A percentile compares a stretch with the other conserved stretches of the same genome.
phyloP scores from a whole-genome alignment of 1,284 basidiomycete species.

The Bjerkandera adusta region DNA sequence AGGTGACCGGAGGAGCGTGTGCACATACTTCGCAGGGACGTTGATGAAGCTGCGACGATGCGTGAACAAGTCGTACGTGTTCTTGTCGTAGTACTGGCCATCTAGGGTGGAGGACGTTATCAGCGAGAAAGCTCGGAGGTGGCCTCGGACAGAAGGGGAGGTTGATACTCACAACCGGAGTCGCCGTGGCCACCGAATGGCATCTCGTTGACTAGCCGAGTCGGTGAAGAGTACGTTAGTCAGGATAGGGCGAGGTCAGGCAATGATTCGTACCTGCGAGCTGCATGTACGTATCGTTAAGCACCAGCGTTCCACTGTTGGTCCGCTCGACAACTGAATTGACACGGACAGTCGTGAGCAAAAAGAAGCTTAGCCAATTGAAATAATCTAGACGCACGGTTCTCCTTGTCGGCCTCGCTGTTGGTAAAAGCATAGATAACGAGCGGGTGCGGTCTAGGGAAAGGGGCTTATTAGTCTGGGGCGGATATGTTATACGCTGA shows the following conservation, averaged over 20 bases:
- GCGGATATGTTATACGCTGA: not conserved
- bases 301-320: constrained; percentile 46
- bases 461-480: not conserved
- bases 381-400: constrained; percentile 30
- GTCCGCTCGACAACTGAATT: constrained; percentile 49
- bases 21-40: constrained; percentile 33
- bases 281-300: constrained; percentile 55
- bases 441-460: constrained; percentile 42
- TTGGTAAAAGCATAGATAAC: constrained; percentile 50
- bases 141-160: not conserved
- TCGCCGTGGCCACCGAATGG: constrained; percentile 50
- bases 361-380: constrained; percentile 21
- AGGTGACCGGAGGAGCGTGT: not conserved
- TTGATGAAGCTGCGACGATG: constrained; percentile 40
- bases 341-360: constrained; percentile 18
- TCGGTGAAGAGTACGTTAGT: not conserved
- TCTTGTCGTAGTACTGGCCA: constrained; percentile 41
- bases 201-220: constrained; percentile 35
- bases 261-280: constrained; percentile 33
- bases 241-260: constrained; percentile 17
- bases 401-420: constrained; percentile 36
- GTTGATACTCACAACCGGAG: constrained; percentile 39
- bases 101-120: constrained; percentile 32
- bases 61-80: constrained; percentile 43
- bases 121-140: not conserved